Conservation (phyloP, 2,329 filamentous ascomycete genomes). For the Diaporthe vexans region DNA sequence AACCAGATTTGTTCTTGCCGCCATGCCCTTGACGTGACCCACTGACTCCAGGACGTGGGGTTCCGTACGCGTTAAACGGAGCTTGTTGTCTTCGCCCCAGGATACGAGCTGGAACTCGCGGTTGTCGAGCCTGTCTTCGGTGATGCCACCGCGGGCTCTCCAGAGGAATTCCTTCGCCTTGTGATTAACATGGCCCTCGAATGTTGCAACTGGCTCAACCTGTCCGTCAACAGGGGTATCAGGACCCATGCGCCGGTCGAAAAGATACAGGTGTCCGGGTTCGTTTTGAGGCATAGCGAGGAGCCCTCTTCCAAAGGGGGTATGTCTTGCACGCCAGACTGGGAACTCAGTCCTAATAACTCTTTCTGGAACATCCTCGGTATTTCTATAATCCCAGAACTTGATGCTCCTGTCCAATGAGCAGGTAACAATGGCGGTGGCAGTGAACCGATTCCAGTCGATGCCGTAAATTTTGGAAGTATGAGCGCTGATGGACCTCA, state of each 20-base stretch:
- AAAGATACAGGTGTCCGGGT: slow-evolving; percentile 87
- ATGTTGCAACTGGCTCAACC: slow-evolving; percentile 67
- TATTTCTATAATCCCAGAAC: slow-evolving; percentile 84
- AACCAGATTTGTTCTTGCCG: slow-evolving; percentile 74
- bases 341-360: slow-evolving; percentile 87
- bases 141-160: slow-evolving; percentile 80
- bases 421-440: slow-evolving; percentile 84
- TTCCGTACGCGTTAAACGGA: slow-evolving; percentile 83
- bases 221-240: slow-evolving; percentile 60
- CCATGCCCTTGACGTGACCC: slow-evolving; percentile 79
- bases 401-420: slow-evolving; percentile 94
- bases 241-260: slow-evolving; percentile 72
- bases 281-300: slow-evolving; percentile 94
- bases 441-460: slow-evolving; percentile 88
- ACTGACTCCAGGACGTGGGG: slow-evolving; percentile 75
- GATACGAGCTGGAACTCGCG: slow-evolving; percentile 94
- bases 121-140: slow-evolving; percentile 79
- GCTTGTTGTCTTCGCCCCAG: slow-evolving; percentile 89
- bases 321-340: slow-evolving; percentile 91
- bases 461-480: slow-evolving; percentile 95
- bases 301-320: slow-evolving; percentile 88
- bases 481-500: slow-evolving; percentile 89
- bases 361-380: slow-evolving; percentile 77
- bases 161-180: slow-evolving; percentile 94
- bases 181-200: slow-evolving; percentile 72